phyloP scores from a whole-genome alignment of 495 filamentous ascomycete species.

The Chaetomidium leptoderma region DNA sequence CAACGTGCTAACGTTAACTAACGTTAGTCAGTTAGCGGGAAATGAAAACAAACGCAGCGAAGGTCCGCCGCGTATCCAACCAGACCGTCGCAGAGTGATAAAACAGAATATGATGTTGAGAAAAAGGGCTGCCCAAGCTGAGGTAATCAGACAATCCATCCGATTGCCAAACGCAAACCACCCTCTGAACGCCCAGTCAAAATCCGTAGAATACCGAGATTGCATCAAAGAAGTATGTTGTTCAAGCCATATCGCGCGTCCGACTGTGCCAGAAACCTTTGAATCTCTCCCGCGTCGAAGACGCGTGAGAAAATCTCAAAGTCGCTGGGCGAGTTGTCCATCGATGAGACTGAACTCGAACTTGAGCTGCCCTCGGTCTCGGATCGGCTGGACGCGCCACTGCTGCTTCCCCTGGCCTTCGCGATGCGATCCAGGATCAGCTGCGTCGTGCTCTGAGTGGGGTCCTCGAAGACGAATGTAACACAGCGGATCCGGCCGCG shows the following conservation, averaged over 20 bases:
- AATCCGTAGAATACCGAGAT: neutral
- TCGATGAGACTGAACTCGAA: slow-evolving; percentile 23
- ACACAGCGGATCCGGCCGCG: slow-evolving; percentile 62
- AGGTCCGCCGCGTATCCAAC: too few species aligned
- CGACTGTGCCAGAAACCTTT: slow-evolving; percentile 37
- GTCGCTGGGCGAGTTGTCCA: slow-evolving; percentile 34
- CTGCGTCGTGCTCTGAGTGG: slow-evolving; percentile 40
- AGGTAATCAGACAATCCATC: too few species aligned
- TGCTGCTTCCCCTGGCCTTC: slow-evolving; percentile 35
- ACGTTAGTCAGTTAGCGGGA: too few species aligned
- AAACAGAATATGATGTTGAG: too few species aligned
- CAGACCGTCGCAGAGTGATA: too few species aligned
- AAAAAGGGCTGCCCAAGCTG: too few species aligned
- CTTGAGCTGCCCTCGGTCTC: slow-evolving; percentile 28
- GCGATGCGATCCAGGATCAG: slow-evolving; percentile 46
- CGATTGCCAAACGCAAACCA: neutral
- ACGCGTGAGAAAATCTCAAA: slow-evolving; percentile 43
- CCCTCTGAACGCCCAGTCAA: neutral
- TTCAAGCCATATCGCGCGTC: slow-evolving; percentile 46
- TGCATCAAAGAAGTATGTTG: slow-evolving; percentile 32
- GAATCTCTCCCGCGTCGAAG: slow-evolving; percentile 41
- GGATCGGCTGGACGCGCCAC: slow-evolving; percentile 31
- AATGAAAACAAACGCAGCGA: too few species aligned
- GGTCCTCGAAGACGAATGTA: slow-evolving; percentile 64
- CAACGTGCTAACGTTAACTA: too few species aligned